These are phyloP conservation scores for Ceratobasidium theobromae DNA, from an alignment of 1,284 basidiomycete species.

Conservation along the genomic window DNA sequence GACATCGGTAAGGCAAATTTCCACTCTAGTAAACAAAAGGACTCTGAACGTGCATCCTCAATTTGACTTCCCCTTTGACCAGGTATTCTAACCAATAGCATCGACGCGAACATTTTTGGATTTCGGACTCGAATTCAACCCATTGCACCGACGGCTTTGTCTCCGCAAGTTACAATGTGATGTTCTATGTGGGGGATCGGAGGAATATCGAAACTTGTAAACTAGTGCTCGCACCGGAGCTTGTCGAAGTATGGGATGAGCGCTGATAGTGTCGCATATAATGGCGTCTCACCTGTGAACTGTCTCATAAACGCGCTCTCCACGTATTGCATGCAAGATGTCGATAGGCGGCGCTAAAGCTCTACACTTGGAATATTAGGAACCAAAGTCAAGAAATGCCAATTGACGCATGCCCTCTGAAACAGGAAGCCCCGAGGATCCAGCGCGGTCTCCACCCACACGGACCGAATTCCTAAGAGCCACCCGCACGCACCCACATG, in stretches of 20 bases:
- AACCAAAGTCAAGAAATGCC: background rate
- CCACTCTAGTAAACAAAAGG: too few relatives aligned
- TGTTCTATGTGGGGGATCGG: background rate
- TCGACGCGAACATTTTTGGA: too few relatives aligned
- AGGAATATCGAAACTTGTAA: background rate
- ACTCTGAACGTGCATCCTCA: background rate
- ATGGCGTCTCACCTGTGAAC: too few relatives aligned
- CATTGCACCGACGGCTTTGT: background rate
- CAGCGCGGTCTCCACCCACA: background rate
- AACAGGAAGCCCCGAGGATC: background rate
- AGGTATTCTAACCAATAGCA: too few relatives aligned
- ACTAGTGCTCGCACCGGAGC: background rate
- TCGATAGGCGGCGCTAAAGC: too few relatives aligned
- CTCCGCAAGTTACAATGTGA: background rate
- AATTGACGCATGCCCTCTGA: background rate
- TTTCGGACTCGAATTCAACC: background rate
- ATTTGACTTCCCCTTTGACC: background rate
- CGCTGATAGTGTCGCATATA: background rate
- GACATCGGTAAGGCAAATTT: too few relatives aligned
- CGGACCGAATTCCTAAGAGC: background rate
- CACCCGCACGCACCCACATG: too few relatives aligned
- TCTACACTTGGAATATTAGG: too few relatives aligned
- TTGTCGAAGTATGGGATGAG: background rate
- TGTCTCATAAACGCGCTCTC: background rate
- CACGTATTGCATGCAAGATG: too few relatives aligned